Base-by-base conservation (phyloP, 1,139 yeast genomes). In the Yamadazyma pseudoaaseri region DNA sequence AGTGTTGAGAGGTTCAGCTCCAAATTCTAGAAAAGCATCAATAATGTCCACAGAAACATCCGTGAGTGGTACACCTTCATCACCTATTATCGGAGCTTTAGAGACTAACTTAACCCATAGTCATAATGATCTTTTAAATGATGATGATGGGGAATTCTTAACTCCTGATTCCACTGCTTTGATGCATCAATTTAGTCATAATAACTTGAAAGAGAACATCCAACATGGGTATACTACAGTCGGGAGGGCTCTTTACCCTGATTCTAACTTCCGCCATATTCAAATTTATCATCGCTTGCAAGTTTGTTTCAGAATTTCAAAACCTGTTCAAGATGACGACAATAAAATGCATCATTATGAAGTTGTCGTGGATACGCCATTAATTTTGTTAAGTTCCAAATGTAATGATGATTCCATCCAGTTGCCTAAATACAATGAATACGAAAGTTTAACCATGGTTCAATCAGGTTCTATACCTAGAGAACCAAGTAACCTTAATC, bases 351-450 rank as follows among this genome's bases (percentile, higher is more conserved):
- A 86, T 49, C 95, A 86, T 56, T 89, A 81, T 52, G 96, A 89
- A 49, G 95, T 89, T 30, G 81, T 87, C 33, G 84, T 89, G 29
- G 96, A 87, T 54, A 85, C 96, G 0, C 96, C 96, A 0, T 70
- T 89, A 34, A 70, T 74, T 20, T 65, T 89, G 34, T 68, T 86
- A 30, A 82, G 94, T 35, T 76, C 86, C 16, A 73, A 78, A 43
- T 87, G 96, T 62, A 73, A 70, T 30, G 76, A 72, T 10, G 89
- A 74, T 3, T 80, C 81, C 28, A 66, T 81, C 29, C 86, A 81
- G 31, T 67, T 87, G 34, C 96, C 96, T 0, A 72, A 75, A 23
- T 86, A 86, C 47, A 51, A 58, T 40, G 72, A 64, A 22, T 38
- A 62, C 14, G 54, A 43, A 14, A 17, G 30, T 5, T 31, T 27